Conservation (phyloP, 371 early-diverging fungal genomes). For the Rhizomucor miehei region DNA sequence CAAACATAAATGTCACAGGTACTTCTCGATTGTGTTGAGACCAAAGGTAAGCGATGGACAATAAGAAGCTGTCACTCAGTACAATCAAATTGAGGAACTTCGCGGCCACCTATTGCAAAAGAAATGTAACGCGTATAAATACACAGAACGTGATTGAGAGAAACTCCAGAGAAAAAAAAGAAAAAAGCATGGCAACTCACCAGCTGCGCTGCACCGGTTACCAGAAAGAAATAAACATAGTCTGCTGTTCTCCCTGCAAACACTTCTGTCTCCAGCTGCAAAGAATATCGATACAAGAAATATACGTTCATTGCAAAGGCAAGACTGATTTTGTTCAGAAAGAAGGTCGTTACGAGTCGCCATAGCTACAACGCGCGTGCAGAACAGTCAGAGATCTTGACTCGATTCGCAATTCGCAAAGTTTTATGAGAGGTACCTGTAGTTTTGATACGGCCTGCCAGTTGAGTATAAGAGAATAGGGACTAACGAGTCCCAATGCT, state of each 20-base stretch:
- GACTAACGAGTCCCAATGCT: constrained; percentile 40
- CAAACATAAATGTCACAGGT: constrained; percentile 79
- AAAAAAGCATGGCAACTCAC: constrained; percentile 6
- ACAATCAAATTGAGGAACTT: constrained; percentile 19
- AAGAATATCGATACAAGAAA: constrained; percentile 72
- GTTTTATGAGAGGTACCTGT: constrained; percentile 14
- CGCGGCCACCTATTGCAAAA: constrained; percentile 18
- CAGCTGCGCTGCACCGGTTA: constrained; percentile 47
- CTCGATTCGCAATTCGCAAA: not conserved
- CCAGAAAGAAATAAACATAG: constrained; percentile 70
- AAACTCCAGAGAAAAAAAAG: not conserved
- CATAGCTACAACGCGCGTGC: constrained; percentile 54
- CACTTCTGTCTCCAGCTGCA: constrained; percentile 67
- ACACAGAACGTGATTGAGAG: not conserved
- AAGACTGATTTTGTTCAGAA: constrained; percentile 52
- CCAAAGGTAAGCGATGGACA: constrained; percentile 79
- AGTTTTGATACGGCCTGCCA: constrained; percentile 37
- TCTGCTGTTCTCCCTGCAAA: constrained; percentile 77
- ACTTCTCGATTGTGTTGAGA: constrained; percentile 61
- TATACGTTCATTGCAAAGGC: constrained; percentile 66
- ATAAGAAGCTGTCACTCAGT: constrained; percentile 50
- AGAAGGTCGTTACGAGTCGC: constrained; percentile 74
- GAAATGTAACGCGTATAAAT: not conserved
- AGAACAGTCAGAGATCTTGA: not conserved
- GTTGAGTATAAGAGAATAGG: constrained; percentile 31